A percentile compares a stretch with the other conserved stretches of the same genome.
phyloP scores from a whole-genome alignment of 2,329 filamentous ascomycete genomes.

The Fusarium algeriense region DNA sequence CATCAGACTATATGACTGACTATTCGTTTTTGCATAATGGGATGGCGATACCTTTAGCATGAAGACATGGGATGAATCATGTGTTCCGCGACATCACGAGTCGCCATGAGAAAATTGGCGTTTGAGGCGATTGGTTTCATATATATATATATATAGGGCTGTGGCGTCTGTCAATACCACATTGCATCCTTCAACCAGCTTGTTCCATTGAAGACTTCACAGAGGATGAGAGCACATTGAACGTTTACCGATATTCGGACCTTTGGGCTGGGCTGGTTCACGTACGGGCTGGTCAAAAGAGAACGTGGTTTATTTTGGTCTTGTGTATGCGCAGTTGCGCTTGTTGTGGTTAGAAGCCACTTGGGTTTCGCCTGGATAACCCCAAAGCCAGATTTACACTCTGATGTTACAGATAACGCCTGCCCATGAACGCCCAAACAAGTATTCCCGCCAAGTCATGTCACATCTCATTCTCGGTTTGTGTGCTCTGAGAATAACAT shows the following conservation, averaged over 20 bases:
- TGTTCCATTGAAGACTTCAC: neutral
- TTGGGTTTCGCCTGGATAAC: neutral
- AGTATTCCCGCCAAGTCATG: slow-evolving; percentile 1
- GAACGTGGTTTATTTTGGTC: slow-evolving; percentile 12
- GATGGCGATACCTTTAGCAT: slow-evolving; percentile 31
- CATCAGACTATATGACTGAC: slow-evolving; percentile 19
- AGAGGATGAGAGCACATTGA: neutral
- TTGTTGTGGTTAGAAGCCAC: neutral
- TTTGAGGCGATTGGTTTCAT: slow-evolving; percentile 15
- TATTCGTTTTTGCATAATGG: slow-evolving; percentile 27
- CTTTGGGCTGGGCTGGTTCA: neutral
- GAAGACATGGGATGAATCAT: slow-evolving; percentile 23
- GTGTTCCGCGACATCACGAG: slow-evolving; percentile 24
- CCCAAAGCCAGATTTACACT: slow-evolving; percentile 3
- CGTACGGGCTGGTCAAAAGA: neutral
- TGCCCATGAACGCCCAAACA: neutral
- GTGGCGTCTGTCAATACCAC: slow-evolving; percentile 20
- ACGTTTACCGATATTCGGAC: neutral
- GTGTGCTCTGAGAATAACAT: neutral
- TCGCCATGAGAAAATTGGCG: slow-evolving; percentile 32
- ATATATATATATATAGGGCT: slow-evolving; percentile 16
- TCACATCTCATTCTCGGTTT: neutral
- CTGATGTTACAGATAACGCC: slow-evolving; percentile 22
- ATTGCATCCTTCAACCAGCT: neutral
- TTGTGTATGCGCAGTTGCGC: neutral